These are phyloP conservation scores for Gentiana dahurica DNA, from an alignment of 257 asterid species.

Conservation along the genomic window DNA sequence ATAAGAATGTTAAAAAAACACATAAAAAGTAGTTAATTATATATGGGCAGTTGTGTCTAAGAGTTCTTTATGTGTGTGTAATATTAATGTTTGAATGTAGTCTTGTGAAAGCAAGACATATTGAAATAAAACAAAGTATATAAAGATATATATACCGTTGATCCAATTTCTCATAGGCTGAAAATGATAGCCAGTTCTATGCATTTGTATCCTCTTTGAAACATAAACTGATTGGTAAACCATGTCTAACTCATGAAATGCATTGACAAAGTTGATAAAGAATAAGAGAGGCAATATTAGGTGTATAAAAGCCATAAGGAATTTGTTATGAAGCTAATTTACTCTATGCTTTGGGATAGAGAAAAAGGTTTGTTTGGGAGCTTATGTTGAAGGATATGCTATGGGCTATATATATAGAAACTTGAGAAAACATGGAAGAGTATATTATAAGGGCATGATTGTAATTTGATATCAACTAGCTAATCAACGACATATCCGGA, in stretches of 20 bases:
- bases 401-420: too few relatives aligned
- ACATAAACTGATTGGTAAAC: constrained; percentile 13
- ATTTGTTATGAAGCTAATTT: neutral
- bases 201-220: constrained; percentile 10
- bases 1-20: neutral
- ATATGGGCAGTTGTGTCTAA: neutral
- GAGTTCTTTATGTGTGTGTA: neutral
- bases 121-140: neutral
- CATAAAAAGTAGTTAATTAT: neutral
- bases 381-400: too few relatives aligned
- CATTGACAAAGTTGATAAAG: constrained; percentile 15
- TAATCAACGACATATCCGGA: too few relatives aligned
- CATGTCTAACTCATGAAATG: constrained; percentile 28
- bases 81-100: neutral
- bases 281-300: neutral
- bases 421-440: too few relatives aligned
- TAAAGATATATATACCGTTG: constrained; percentile 26
- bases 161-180: constrained; percentile 58
- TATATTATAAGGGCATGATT: too few relatives aligned
- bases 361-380: too few relatives aligned
- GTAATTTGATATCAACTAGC: too few relatives aligned
- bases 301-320: neutral
- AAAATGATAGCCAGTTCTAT: constrained; percentile 53
- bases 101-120: neutral
- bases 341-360: too few relatives aligned